Conservation (phyloP, 257 asterid species). For the Solanum boliviense region DNA sequence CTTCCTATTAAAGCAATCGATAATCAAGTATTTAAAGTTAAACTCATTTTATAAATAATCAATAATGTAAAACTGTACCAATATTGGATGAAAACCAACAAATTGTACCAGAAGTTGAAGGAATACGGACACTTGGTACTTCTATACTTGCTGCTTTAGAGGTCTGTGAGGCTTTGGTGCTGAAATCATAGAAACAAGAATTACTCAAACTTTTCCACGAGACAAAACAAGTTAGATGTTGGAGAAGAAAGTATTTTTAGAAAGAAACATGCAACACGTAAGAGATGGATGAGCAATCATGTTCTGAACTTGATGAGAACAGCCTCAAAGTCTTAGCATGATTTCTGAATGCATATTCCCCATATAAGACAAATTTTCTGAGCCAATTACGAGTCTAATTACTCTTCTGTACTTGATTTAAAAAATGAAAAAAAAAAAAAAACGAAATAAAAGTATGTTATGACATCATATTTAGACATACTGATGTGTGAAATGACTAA, state of each 20-base stretch:
- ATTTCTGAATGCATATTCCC: background rate
- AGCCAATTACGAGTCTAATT: background rate
- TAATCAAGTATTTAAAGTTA: background rate
- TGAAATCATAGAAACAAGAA: background rate
- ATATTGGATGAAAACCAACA: background rate
- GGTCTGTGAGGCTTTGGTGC: constrained; percentile 86
- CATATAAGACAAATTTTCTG: background rate
- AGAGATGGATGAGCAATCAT: background rate
- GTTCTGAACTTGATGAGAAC: background rate
- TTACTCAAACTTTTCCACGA: background rate
- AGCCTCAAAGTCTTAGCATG: background rate
- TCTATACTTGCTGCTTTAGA: constrained; percentile 9
- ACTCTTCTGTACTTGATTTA: background rate
- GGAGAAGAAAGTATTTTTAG: background rate
- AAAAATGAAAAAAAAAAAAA: background rate
- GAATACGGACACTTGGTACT: background rate
- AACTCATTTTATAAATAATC: background rate
- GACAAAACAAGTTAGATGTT: background rate
- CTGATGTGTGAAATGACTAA: background rate
- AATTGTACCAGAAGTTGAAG: background rate
- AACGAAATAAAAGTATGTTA: background rate
- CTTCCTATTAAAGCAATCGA: background rate
- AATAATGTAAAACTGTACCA: background rate
- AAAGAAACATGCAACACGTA: background rate
- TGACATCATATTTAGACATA: background rate